A percentile compares a stretch with the other conserved stretches of the same genome.
Conservation (phyloP, 306 rosid species). For the Dalbergia cultrata region DNA sequence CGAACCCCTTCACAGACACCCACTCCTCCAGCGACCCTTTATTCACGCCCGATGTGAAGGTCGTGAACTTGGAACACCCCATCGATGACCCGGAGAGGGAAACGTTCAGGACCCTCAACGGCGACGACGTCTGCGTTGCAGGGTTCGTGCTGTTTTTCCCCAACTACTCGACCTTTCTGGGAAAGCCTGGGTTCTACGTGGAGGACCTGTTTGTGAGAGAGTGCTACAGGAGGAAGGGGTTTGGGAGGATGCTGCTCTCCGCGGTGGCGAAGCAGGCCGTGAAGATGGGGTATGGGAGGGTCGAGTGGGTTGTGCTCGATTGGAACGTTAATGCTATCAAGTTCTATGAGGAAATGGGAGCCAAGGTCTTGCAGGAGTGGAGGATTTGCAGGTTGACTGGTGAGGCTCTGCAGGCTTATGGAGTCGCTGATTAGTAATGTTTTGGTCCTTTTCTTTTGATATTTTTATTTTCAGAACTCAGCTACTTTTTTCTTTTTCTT, state of each 20-base stretch:
- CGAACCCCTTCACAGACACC: slow-evolving; percentile 54
- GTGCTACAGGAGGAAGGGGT: slow-evolving; percentile 80
- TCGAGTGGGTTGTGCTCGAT: slow-evolving; percentile 90
- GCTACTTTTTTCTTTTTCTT: no score
- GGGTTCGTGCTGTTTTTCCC: slow-evolving; percentile 88
- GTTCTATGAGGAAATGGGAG: slow-evolving; percentile 88
- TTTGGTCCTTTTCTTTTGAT: no score
- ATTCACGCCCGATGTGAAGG: slow-evolving; percentile 51
- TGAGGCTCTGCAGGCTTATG: slow-evolving; percentile 71
- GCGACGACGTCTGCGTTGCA: slow-evolving; percentile 53
- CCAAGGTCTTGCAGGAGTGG: slow-evolving; percentile 77
- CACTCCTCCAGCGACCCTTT: slow-evolving; percentile 14
- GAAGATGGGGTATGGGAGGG: slow-evolving; percentile 88
- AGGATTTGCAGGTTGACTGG: slow-evolving; percentile 87
- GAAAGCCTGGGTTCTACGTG: slow-evolving; percentile 79
- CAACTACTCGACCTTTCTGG: slow-evolving; percentile 69
- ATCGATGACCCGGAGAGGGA: slow-evolving; percentile 68
- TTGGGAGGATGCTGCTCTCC: slow-evolving; percentile 71
- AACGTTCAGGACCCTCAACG: slow-evolving; percentile 43
- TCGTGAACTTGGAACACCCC: slow-evolving; percentile 61
- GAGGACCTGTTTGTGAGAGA: slow-evolving; percentile 88
- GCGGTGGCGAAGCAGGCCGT: slow-evolving; percentile 91
- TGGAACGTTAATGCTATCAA: slow-evolving; percentile 81
- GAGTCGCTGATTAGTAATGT: slow-evolving; percentile 29
- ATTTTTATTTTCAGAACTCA: not conserved